Evolutionary conservation across 768 basidiomycete genomes (phyloP).

Genomic region (Mrakia gelida): DNA sequence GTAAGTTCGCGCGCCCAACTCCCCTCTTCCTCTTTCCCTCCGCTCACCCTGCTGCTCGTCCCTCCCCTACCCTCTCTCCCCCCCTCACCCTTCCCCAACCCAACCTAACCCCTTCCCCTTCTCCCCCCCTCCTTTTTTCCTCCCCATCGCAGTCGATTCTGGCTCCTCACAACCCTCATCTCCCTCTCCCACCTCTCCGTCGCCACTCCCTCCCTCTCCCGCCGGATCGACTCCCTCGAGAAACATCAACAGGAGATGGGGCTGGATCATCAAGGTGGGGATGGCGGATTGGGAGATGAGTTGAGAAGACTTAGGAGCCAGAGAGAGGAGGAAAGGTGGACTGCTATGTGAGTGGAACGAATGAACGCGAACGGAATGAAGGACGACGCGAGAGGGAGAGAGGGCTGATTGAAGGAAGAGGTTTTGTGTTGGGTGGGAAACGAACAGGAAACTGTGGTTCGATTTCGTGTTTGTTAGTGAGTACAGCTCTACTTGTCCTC

Average conservation of each 20-base stretch:
- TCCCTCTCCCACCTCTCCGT: conserved; percentile 14
- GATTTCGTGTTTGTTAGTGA: conserved; percentile 14
- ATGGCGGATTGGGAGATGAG: neutral
- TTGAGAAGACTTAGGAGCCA: neutral
- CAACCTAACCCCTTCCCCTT: neutral
- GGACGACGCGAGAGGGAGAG: no score
- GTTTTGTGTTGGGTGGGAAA: no score
- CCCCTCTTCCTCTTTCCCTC: neutral
- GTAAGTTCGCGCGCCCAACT: neutral
- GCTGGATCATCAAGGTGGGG: neutral
- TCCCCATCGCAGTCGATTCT: neutral
- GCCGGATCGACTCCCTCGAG: conserved; percentile 5
- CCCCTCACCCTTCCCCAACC: neutral
- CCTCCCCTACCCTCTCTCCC: neutral
- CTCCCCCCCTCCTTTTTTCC: neutral
- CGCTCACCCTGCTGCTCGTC: neutral
- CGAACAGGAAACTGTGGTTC: conserved; percentile 1
- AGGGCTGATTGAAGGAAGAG: no score
- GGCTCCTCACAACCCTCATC: conserved; percentile 17
- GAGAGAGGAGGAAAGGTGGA: neutral
- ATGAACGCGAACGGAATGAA: neutral
- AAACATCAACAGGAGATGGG: conserved; percentile 1
- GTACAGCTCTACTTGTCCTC: neutral
- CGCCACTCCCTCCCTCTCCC: neutral
- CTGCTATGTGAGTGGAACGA: neutral